These are phyloP conservation scores for Exserohilum rostratum DNA, from an alignment of 2,329 filamentous ascomycete species.

Conservation along the genomic window DNA sequence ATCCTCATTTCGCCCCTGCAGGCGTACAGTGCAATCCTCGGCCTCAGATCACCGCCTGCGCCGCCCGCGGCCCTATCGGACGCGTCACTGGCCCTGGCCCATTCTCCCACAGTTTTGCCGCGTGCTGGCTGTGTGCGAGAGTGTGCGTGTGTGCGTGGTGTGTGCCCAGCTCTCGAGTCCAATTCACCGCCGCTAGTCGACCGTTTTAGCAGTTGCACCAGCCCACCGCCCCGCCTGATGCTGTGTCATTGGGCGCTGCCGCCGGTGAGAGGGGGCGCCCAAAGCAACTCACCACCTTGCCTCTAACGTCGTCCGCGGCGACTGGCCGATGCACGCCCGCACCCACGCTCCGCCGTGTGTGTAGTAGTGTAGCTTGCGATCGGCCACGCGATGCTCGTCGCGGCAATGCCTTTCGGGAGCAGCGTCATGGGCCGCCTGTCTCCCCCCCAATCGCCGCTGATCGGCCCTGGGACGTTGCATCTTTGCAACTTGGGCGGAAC, in stretches of 20 bases:
- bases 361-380: constrained; percentile 28
- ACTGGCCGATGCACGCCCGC: constrained; percentile 33
- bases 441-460: constrained; percentile 27
- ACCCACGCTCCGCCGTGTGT: constrained; percentile 20
- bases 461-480: constrained; percentile 27
- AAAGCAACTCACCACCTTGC: constrained; percentile 34
- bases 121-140: constrained; percentile 7
- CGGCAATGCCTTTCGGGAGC: constrained; percentile 38
- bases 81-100: constrained; percentile 30
- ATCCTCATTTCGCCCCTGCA: constrained; percentile 37
- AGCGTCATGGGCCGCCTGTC: constrained; percentile 25
- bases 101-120: constrained; percentile 29
- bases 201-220: constrained; percentile 46
- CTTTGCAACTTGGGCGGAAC: constrained; percentile 26
- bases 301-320: constrained; percentile 30
- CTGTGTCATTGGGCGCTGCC: constrained; percentile 21
- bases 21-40: constrained; percentile 5
- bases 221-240: constrained; percentile 23
- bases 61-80: constrained; percentile 22
- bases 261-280: constrained; percentile 33
- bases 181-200: constrained; percentile 37
- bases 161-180: constrained; percentile 28
- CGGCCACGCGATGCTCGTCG: constrained; percentile 29
- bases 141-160: neutral
- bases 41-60: constrained; percentile 16